These are phyloP conservation scores for Vitis hybrid DNA, from an alignment of 177 flowering plant species.

Conservation along the genomic window DNA sequence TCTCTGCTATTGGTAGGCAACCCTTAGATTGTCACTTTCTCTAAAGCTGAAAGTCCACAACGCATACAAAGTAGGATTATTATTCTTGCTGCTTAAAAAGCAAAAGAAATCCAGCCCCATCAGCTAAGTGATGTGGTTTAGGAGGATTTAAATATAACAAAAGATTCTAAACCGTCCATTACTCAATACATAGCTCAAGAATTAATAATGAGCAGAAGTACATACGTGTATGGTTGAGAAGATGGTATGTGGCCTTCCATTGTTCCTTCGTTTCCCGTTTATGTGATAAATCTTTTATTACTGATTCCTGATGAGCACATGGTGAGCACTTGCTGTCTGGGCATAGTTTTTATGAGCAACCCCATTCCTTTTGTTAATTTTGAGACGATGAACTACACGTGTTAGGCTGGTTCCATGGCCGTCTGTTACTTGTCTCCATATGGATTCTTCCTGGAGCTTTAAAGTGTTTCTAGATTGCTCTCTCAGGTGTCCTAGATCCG, in stretches of 20 bases:
- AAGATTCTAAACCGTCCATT: constrained; percentile 14
- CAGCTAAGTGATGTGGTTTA: constrained; percentile 15
- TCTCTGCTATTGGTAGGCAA: constrained; percentile 19
- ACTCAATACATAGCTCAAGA: background rate
- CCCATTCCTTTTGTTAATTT: background rate
- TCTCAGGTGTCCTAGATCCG: constrained; percentile 17
- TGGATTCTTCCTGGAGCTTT: constrained; percentile 7
- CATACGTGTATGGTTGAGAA: constrained; percentile 17
- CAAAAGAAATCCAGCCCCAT: constrained; percentile 18
- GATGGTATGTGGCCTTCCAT: constrained; percentile 13
- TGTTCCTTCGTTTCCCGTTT: background rate
- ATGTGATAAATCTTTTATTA: too few species aligned
- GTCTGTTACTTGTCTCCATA: background rate
- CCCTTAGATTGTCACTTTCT: constrained; percentile 17
- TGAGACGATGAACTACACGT: background rate
- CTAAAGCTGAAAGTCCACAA: constrained; percentile 15
- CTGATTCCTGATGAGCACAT: background rate
- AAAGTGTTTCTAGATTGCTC: background rate
- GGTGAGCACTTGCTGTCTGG: background rate
- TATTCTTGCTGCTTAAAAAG: constrained; percentile 11
- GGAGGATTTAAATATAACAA: constrained; percentile 6
- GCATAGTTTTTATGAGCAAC: background rate
- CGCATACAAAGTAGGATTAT: constrained; percentile 16
- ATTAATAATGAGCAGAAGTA: constrained; percentile 10
- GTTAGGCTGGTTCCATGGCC: background rate